phyloP scores from a whole-genome alignment of 1,139 yeast species.

The Yamadazyma dushanensis region DNA sequence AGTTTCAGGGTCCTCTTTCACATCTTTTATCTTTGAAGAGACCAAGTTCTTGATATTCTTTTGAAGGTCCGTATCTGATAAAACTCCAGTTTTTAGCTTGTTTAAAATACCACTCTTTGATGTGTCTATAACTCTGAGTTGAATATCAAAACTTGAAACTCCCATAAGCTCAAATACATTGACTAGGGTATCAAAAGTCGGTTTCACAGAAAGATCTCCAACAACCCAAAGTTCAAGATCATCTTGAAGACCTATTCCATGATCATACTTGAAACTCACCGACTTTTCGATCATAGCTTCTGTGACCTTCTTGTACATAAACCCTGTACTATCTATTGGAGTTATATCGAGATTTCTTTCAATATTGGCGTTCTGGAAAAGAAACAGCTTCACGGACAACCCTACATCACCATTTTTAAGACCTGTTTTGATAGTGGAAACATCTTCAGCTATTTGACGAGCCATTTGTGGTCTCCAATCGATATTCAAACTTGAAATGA shows the following conservation, averaged over 20 bases:
- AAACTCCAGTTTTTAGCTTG: constrained; percentile 11
- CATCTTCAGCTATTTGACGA: constrained; percentile 40
- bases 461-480: constrained; percentile 45
- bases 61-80: constrained; percentile 19
- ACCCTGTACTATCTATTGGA: constrained; percentile 34
- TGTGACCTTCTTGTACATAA: constrained; percentile 35
- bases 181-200: constrained; percentile 42
- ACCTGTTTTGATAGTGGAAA: constrained; percentile 25
- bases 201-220: constrained; percentile 49
- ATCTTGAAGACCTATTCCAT: constrained; percentile 13
- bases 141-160: constrained; percentile 30
- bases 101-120: constrained; percentile 9
- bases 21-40: constrained; percentile 1
- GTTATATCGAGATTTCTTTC: constrained; percentile 35
- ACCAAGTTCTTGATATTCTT: constrained; percentile 12
- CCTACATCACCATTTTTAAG: constrained; percentile 22
- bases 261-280: constrained; percentile 16
- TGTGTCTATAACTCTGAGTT: constrained; percentile 30
- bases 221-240: constrained; percentile 51
- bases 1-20: constrained; percentile 1
- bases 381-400: constrained; percentile 26
- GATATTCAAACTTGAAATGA: constrained; percentile 43
- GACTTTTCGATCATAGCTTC: constrained; percentile 27
- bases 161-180: constrained; percentile 32
- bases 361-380: constrained; percentile 33